Percentiles rank a stretch among this genome's conserved stretches.
phyloP scores from a whole-genome alignment of 306 rosid species.

The Canavalia ensiformis region DNA sequence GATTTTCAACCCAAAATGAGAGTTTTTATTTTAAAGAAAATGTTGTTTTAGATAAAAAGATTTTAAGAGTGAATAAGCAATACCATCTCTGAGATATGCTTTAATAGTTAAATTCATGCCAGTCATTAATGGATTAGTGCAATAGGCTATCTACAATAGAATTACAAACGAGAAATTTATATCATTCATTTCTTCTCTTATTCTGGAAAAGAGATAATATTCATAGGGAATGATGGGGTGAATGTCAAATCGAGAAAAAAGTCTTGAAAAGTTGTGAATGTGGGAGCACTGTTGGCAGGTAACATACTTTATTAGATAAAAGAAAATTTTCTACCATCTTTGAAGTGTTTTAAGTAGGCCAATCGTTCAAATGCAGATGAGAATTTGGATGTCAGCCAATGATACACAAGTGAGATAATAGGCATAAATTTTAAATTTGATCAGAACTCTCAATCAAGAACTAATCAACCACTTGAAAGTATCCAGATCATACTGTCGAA shows the following conservation, averaged over 20 bases:
- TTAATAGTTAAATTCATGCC: neutral
- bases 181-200: neutral
- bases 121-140: neutral
- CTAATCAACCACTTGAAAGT: neutral
- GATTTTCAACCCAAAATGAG: neutral
- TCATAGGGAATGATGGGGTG: neutral
- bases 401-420: no score
- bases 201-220: neutral
- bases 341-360: no score
- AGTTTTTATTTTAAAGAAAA: neutral
- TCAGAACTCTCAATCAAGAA: neutral
- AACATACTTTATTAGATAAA: neutral
- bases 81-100: neutral
- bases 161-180: neutral
- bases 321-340: neutral
- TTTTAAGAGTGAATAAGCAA: neutral
- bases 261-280: no score
- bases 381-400: no score
- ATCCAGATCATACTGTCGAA: no score
- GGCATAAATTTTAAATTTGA: neutral
- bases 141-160: neutral
- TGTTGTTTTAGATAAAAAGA: neutral
- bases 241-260: no score
- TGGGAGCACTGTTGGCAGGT: neutral
- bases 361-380: no score